phyloP scores from a whole-genome alignment of 2,329 filamentous ascomycete species.

The Neoarthrinium moseri region DNA sequence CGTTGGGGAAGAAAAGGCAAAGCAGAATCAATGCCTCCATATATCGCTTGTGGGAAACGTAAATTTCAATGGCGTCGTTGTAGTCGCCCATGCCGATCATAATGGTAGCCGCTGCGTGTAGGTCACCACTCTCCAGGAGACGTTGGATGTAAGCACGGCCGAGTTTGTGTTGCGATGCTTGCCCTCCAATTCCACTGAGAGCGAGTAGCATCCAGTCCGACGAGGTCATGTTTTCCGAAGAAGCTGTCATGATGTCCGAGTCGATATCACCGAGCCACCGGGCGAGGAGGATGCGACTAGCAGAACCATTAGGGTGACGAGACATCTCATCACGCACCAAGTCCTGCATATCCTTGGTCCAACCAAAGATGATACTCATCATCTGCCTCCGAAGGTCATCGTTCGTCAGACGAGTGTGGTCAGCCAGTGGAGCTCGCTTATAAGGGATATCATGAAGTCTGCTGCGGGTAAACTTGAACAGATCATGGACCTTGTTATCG shows the following conservation, averaged over 20 bases:
- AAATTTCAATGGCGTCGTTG: slow-evolving; percentile 94
- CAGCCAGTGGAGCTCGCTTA: slow-evolving; percentile 60
- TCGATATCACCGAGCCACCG: slow-evolving; percentile 92
- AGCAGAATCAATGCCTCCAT: slow-evolving; percentile 92
- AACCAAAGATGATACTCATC: slow-evolving; percentile 92
- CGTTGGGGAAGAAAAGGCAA: slow-evolving; percentile 75
- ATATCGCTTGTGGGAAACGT: slow-evolving; percentile 84
- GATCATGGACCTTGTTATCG: slow-evolving; percentile 68
- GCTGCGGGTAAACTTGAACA: slow-evolving; percentile 83
- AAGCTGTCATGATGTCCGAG: slow-evolving; percentile 76
- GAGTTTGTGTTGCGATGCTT: slow-evolving; percentile 81
- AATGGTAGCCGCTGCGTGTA: slow-evolving; percentile 90
- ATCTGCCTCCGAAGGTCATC: slow-evolving; percentile 87
- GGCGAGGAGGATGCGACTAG: slow-evolving; percentile 76
- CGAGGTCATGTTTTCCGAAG: slow-evolving; percentile 83
- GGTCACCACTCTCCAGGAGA: slow-evolving; percentile 82
- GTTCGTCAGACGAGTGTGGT: slow-evolving; percentile 62
- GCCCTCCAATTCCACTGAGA: slow-evolving; percentile 79
- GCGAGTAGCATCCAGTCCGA: slow-evolving; percentile 97
- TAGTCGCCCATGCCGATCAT: slow-evolving; percentile 89
- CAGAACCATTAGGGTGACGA: slow-evolving; percentile 70
- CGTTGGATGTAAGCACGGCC: slow-evolving; percentile 89
- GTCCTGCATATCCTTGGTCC: slow-evolving; percentile 80
- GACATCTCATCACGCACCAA: slow-evolving; percentile 82
- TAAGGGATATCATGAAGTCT: slow-evolving; percentile 83